These are phyloP conservation scores for Mycena galopus DNA, from an alignment of 768 basidiomycete genomes.

Conservation along the genomic window DNA sequence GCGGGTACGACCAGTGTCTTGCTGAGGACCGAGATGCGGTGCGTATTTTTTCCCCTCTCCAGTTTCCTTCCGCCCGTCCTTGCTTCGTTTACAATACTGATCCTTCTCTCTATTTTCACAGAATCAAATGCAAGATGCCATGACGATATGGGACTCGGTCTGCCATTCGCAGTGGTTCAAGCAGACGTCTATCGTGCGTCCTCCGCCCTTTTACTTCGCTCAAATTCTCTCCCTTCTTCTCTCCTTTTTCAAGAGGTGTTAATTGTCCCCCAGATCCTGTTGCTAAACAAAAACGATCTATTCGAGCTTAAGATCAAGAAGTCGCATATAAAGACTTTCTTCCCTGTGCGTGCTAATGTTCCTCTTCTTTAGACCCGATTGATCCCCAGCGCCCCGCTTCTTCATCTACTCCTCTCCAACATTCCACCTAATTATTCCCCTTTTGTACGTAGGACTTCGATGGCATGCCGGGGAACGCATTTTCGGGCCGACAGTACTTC, in stretches of 20 bases:
- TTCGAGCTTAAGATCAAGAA: conserved; percentile 85
- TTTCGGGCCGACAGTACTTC: conserved; percentile 91
- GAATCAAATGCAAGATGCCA: conserved; percentile 99
- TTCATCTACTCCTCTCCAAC: too few relatives aligned
- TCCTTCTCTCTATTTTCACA: conserved; percentile 40
- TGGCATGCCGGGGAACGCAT: conserved; percentile 78
- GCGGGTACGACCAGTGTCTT: too few relatives aligned
- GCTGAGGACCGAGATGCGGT: too few relatives aligned
- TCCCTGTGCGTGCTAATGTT: conserved; percentile 83
- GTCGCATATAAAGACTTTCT: conserved; percentile 90
- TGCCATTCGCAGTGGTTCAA: conserved; percentile 99
- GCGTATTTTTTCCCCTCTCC: not conserved
- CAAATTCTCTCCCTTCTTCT: too few relatives aligned
- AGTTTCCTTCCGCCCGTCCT: too few relatives aligned
- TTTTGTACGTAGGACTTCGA: conserved; percentile 94
- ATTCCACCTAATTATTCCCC: too few relatives aligned
- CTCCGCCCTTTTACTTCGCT: not conserved
- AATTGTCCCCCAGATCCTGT: conserved; percentile 83
- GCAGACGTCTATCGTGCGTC: conserved; percentile 84
- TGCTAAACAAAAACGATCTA: conserved; percentile 96
- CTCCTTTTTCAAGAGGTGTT: too few relatives aligned
- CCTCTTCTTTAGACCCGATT: too few relatives aligned
- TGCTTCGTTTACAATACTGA: too few relatives aligned
- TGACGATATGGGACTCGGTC: conserved; percentile 99
- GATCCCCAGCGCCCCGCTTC: too few relatives aligned